Base-by-base conservation (phyloP, 139 green algal species). In the Astrephomene gubernaculifera region DNA sequence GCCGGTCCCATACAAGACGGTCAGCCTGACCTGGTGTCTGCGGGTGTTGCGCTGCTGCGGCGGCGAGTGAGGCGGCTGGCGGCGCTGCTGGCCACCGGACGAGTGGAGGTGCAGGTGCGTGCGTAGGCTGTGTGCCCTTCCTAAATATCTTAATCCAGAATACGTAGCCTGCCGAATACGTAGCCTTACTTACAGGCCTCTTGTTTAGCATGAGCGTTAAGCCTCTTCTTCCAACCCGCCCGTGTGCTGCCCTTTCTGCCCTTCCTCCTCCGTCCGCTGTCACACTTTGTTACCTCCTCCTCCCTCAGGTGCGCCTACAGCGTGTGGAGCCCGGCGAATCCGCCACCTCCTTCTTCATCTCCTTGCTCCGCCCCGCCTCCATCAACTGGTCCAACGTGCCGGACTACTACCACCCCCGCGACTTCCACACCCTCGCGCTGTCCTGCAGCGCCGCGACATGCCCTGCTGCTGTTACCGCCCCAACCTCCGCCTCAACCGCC, bases 291-390 rank as follows among this genome's bases (percentile, higher is more conserved):
- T 27, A 27, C 70, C 12, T 21, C 4, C 39, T 78, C 27, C 39
- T 19, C 52, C 54, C 69, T 5, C 81, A 88, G 83, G 61, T 88
- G n/a, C 52, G 64, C 19, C 71, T 88, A 25, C 12, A 29, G 9
- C n/a, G 10, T 9, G 39, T 76, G 69, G 69, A 76, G 22, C 69
- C 69, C 8, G 70, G 45, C 27, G 65, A 79, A 29, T 4, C 61
- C 65, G 29, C 60, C 36, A 52, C 44, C 35, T 5, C 25, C 6
- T 24, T 41, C 69, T 6, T 41, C 69, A 76, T 76, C n/a, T n/a
- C n/a, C n/a, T n/a, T n/a, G n/a, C n/a, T n/a, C n/a, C n/a, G n/a
- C n/a, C n/a, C n/a, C n/a, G n/a, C n/a, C n/a, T n/a, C n/a, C n/a
- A n/a, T n/a, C n/a, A n/a, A n/a, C n/a, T n/a, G n/a, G n/a, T n/a